A percentile compares a stretch with the other conserved stretches of the same genome.
These are phyloP conservation scores for Alternaria tenuissima DNA, from an alignment of 2,329 filamentous ascomycete genomes.

Conservation along the genomic window DNA sequence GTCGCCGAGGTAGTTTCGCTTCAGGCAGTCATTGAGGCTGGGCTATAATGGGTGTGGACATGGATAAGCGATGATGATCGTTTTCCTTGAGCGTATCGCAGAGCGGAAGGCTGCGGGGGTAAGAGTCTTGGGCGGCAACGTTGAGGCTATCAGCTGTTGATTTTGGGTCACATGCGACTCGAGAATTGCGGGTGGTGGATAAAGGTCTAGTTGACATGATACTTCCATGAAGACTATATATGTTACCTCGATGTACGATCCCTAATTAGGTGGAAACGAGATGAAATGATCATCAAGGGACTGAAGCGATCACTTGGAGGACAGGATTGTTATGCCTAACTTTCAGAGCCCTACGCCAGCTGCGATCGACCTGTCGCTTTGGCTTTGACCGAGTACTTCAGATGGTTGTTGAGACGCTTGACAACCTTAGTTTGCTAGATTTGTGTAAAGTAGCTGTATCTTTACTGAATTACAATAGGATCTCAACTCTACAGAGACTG, in stretches of 20 bases:
- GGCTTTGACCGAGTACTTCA: no score
- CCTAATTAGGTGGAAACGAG: no score
- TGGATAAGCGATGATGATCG: conserved; percentile 3
- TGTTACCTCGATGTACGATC: background rate
- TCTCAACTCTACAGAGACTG: no score
- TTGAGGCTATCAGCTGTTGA: background rate
- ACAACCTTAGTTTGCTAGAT: no score
- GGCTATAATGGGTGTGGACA: background rate
- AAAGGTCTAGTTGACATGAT: background rate
- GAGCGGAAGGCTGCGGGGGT: background rate
- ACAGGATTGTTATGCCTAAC: no score
- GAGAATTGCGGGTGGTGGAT: background rate
- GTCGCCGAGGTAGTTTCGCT: conserved; percentile 4
- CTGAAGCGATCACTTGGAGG: no score
- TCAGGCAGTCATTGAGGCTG: background rate
- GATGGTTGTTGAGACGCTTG: no score
- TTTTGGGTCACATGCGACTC: background rate
- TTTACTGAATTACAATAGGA: no score
- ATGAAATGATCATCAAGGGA: no score
- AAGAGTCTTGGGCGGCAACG: background rate
- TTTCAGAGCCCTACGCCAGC: no score
- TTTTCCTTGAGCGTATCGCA: background rate
- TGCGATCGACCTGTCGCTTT: no score
- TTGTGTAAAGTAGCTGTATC: no score
- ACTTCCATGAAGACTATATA: background rate